Percentiles rank a stretch among this genome's conserved stretches.
Conservation (phyloP, 106 monocot genomes). For the Posidonia australis region DNA sequence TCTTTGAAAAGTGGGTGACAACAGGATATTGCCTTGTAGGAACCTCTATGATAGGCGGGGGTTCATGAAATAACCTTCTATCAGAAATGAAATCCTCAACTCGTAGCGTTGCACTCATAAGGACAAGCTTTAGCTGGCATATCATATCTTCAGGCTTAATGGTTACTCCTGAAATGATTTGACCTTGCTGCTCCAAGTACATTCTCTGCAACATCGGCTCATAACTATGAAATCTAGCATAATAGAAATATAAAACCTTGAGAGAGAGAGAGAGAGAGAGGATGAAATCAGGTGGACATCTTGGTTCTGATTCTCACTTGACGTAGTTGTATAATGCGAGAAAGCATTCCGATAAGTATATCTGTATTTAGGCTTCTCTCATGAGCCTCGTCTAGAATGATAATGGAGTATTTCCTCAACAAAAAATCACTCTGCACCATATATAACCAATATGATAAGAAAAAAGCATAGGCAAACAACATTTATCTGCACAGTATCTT, state of each 20-base stretch:
- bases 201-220: conserved; percentile 33
- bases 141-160: conserved; percentile 49
- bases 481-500: neutral
- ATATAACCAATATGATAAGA: conserved; percentile 5
- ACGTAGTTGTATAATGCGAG: conserved; percentile 64
- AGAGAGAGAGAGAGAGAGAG: too few species aligned
- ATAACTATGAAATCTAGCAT: conserved; percentile 3
- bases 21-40: conserved; percentile 80
- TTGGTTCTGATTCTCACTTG: conserved; percentile 30
- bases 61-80: conserved; percentile 51
- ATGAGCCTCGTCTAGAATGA: conserved; percentile 96
- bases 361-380: conserved; percentile 98
- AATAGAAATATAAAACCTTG: neutral
- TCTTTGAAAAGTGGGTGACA: conserved; percentile 79
- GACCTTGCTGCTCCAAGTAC: conserved; percentile 59
- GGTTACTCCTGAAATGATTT: conserved; percentile 34
- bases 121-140: conserved; percentile 55
- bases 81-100: conserved; percentile 85
- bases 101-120: conserved; percentile 92
- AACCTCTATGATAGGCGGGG: conserved; percentile 71
- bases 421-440: conserved; percentile 74
- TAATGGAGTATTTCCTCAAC: conserved; percentile 68
- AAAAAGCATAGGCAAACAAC: neutral
- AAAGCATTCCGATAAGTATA: conserved; percentile 94
- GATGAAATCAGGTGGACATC: neutral